Conservation (phyloP, 306 rosid genomes). For the Sphenostylis stenocarpa region DNA sequence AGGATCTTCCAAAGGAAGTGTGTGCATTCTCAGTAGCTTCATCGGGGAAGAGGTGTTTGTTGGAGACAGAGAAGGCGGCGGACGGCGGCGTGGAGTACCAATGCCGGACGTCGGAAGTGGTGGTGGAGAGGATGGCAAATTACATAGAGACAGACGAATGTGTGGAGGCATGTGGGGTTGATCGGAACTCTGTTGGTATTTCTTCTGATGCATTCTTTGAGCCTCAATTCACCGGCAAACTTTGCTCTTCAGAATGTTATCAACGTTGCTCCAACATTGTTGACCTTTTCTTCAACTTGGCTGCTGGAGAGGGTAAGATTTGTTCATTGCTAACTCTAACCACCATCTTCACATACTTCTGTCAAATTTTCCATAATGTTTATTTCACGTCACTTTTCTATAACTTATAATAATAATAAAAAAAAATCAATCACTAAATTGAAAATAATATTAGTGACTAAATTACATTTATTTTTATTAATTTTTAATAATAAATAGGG, state of each 20-base stretch:
- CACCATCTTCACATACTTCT: background rate
- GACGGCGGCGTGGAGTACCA: constrained; percentile 57
- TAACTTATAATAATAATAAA: no score
- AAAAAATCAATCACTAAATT: no score
- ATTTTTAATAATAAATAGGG: no score
- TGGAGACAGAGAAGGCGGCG: constrained; percentile 53
- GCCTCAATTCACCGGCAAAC: constrained; percentile 64
- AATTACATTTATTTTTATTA: no score
- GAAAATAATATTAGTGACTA: no score
- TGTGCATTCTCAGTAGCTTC: constrained; percentile 77
- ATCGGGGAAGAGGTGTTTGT: constrained; percentile 75
- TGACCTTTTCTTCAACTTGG: constrained; percentile 74
- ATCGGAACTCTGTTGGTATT: constrained; percentile 70
- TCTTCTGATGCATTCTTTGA: constrained; percentile 85
- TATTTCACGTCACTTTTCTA: no score
- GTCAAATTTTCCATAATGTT: background rate
- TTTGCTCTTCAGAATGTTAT: constrained; percentile 71
- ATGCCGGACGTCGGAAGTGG: constrained; percentile 76
- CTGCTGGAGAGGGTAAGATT: constrained; percentile 73
- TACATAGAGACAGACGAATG: constrained; percentile 71
- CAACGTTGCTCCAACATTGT: constrained; percentile 72
- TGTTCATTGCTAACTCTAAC: background rate
- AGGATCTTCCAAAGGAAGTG: constrained; percentile 56
- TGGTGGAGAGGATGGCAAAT: constrained; percentile 66
- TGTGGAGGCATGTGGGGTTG: constrained; percentile 68